Evolutionary conservation across 495 filamentous ascomycete species (phyloP).

Genomic region (Melanomma pulvis-pyrius): DNA sequence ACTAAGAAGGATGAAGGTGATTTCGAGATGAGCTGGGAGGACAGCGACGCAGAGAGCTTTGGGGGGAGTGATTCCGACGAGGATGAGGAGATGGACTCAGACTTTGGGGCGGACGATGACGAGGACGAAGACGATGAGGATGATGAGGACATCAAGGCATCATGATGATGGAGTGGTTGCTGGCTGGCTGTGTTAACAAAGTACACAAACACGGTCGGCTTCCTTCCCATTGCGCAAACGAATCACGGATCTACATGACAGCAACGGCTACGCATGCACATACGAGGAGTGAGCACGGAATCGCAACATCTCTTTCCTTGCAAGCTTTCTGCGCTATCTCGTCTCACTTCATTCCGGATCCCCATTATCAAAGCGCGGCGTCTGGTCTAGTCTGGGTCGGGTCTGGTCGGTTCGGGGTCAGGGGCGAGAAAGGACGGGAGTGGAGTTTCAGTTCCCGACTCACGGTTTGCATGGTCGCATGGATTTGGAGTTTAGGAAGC

Average conservation of each 20-base stretch:
- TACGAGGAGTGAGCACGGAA: background rate
- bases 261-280: background rate
- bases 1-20: slow-evolving; percentile 73
- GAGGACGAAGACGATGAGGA: slow-evolving; percentile 42
- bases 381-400: slow-evolving; percentile 15
- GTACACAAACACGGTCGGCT: background rate
- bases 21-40: slow-evolving; percentile 52
- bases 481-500: slow-evolving; percentile 12
- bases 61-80: slow-evolving; percentile 64
- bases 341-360: background rate
- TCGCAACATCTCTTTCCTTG: background rate
- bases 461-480: slow-evolving; percentile 11
- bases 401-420: slow-evolving; percentile 5
- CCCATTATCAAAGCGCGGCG: slow-evolving; percentile 28
- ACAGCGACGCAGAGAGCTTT: slow-evolving; percentile 38
- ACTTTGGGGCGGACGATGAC: slow-evolving; percentile 41
- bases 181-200: background rate
- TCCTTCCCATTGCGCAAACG: background rate
- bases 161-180: background rate
- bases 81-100: slow-evolving; percentile 37
- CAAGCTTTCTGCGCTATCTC: background rate
- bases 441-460: background rate
- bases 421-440: background rate
- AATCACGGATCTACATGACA: background rate
- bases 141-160: background rate